Conservation (phyloP, 306 rosid genomes). For the Vachellia collinsii region DNA sequence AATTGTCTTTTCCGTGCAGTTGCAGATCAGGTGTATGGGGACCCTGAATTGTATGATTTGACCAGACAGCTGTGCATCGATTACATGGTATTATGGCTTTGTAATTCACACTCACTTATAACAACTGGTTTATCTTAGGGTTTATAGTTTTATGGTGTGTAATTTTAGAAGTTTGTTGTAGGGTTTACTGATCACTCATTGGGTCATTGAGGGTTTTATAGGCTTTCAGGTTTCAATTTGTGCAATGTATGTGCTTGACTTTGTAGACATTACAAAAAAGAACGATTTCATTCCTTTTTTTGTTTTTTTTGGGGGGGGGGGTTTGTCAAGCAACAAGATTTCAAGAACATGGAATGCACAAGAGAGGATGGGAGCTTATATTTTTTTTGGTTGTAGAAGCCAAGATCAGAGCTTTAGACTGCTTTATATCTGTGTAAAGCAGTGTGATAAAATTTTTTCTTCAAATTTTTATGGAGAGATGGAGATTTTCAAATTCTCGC, state of each 20-base stretch:
- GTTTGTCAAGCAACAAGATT: constrained; percentile 4
- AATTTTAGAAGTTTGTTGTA: not conserved
- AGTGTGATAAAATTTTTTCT: not conserved
- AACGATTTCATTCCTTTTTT: not conserved
- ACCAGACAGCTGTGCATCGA: constrained; percentile 90
- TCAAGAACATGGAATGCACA: not conserved
- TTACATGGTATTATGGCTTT: constrained; percentile 71
- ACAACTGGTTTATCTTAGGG: not conserved
- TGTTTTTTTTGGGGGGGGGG: no score
- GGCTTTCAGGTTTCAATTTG: constrained; percentile 8
- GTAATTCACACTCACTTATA: not conserved
- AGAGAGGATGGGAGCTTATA: constrained; percentile 3
- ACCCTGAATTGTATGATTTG: constrained; percentile 71
- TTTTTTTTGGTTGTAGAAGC: constrained; percentile 8
- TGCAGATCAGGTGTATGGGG: constrained; percentile 98
- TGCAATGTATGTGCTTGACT: constrained; percentile 8
- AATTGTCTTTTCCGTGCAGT: constrained; percentile 98
- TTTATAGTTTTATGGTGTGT: not conserved
- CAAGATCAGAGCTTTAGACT: not conserved
- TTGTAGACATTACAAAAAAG: not conserved
- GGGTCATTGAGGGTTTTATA: not conserved
- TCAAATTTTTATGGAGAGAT: not conserved
- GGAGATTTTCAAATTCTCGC: constrained; percentile 14
- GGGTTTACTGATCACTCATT: not conserved
- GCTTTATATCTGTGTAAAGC: constrained; percentile 24